Base-by-base conservation (phyloP, 257 asterid genomes). In the Lantana camara region DNA sequence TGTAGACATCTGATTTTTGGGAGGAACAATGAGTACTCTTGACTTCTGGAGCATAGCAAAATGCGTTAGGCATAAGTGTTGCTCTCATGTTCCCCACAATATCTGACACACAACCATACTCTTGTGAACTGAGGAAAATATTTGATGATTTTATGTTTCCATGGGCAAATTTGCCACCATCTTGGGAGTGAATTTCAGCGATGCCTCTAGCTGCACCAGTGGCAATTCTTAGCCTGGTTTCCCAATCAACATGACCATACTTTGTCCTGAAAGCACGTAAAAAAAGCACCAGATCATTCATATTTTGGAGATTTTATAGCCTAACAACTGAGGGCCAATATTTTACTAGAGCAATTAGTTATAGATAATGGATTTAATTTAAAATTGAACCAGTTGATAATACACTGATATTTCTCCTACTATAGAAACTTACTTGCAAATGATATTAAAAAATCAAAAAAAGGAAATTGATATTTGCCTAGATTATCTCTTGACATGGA, bases 1-100 rank as follows among this genome's bases (percentile, higher is more conserved):
- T 63, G 15, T 63, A 48, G 24, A 63, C 48, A 40, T 64, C 70
- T 14, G 53, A 64, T 16, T 40, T 62, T 20, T 52, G 70, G 21
- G 54, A 64, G 7, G 20, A 40, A 40, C 42, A 9, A n/a, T 22
- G 35, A 64, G 48, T 50, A 21, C 4, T 21, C 8, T 48, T 9
- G 46, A 50, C 60, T 63, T 63, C 69, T 21, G 69, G 63, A 57
- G 63, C 17, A 37, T 57, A 57, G 13, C 64, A 57, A 6, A 4
- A 1, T 17, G 50, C 10, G 17, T 30, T 11, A 12, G 7, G 50
- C 13, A 22, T 6, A 48, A 57, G 20, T 0, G 19, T 6, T 14
- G 13, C 3, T 13, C 21, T 7, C 64, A 57, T 24, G 64, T 12
- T 8, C 1, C 23, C 65, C 38, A 38, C 52, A 14, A 59, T 15